Base-by-base conservation (phyloP, 768 basidiomycete genomes). In the Trametes elegans region DNA sequence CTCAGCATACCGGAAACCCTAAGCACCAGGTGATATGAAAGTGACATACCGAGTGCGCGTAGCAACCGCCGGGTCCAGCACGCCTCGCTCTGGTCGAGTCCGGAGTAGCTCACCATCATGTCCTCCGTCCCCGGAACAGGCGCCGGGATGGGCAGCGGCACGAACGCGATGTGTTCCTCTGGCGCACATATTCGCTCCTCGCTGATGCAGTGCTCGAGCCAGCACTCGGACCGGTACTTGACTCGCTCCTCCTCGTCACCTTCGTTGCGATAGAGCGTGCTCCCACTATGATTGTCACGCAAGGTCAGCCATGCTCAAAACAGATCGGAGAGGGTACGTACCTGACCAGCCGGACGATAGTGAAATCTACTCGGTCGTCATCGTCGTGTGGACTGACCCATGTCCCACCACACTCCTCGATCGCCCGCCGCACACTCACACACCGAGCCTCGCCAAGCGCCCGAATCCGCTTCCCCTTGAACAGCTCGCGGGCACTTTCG, bases 161-260 rank as follows among this genome's bases (percentile, higher is more conserved):
- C 70, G 62, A 90, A 93, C 0, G 84, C 80, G 11, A 90, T 66
- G 58, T 92, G 84, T 38, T 88, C 87, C 1, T 84, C 80, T 0
- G 81, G 74, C 16, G 72, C 67, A 64, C 88, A 86, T 46, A 96
- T 71, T n/a, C 80, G 77, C 40, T 90, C 87, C 53, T 86, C 83
- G 49, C 81, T 86, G 13, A 93, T 79, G 62, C 90, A 96, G 39
- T 81, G 81, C 68, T 98, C 94, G 1, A 98, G 75, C 94, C 94
- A 98, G 66, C 91, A 95, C 68, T 97, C 94, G 0, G 94, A 96
- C 39, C 93, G 81, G 63, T 84, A 91, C 61, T 83, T 85, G 3
- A 61, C 50, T 41, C 80, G 76, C 58, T 75, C 62, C 0, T 31
- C 10, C 7, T 72, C 69, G 49, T 84, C 82, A 5, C 68, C 64